Base-by-base conservation (phyloP, 1,139 yeast species). In the Yamadazyma pseudoaaseri region DNA sequence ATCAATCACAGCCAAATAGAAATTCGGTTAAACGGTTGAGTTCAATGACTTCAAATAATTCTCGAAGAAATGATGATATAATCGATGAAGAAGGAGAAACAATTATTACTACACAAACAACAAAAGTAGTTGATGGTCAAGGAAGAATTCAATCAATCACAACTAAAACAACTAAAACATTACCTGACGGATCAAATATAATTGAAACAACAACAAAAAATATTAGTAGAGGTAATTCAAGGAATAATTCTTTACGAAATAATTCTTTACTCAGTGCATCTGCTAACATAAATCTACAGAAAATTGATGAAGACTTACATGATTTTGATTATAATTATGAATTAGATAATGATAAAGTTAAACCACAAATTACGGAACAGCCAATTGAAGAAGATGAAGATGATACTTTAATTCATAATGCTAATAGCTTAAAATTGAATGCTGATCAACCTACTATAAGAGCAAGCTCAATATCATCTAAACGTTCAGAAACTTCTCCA, bases 191-290 rank as follows among this genome's bases (percentile, higher is more conserved):
- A 2, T 64, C 73, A 25, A 68, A 65, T 36, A 56, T 68, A 22
- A 65, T 66, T 33, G 74, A 70, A 45, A 69, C 73, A 3, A 65
- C 69, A 18, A 67, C 73, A 12, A 68, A 62, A 37, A 69, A 68
- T 36, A 62, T 68, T 12, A 63, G 71, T 5, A 49, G 74, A 26
- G 44, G 56, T 17, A 59, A 52, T 33, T 64, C 70, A 2, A 51
- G 73, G 37, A 44, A 54, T 20, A 65, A 60, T 39, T 59, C 70
- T 13, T 44, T 65, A 33, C 43, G 61, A 28, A 43, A 44, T 20
- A 52, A 48, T 23, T 56, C 64, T n/a, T 37, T 55, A 13, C 45
- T 52, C 25, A 47, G 51, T 31, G 36, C 45, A 6, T 40, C 46
- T 17, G 42, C 37, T 11, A 42, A 37, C 27, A 49, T 50, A 37